Conservation (phyloP, 495 filamentous ascomycete genomes). For the Neurospora sp. region DNA sequence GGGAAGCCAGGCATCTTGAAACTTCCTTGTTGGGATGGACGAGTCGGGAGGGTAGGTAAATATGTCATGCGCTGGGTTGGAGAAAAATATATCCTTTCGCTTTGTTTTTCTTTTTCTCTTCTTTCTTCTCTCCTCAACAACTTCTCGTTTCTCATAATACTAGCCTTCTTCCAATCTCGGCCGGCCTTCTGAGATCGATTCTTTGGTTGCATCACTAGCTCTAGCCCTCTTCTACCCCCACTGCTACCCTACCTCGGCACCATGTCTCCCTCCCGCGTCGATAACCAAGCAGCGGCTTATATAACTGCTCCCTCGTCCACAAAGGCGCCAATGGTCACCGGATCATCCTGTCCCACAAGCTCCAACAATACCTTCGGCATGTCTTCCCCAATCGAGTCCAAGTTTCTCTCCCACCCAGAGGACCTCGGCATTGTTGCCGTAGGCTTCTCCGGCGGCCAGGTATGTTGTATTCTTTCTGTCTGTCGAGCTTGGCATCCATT, state of each 20-base stretch:
- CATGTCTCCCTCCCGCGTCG: constrained; percentile 9
- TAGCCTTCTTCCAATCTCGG: not conserved
- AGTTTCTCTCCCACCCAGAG: constrained; percentile 67
- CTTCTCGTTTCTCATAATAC: not conserved
- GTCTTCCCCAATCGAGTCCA: constrained; percentile 44
- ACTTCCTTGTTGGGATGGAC: not conserved
- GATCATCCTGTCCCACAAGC: constrained; percentile 2
- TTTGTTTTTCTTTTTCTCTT: not conserved
- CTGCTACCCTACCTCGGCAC: not conserved
- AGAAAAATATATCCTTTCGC: not conserved
- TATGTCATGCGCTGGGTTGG: not conserved
- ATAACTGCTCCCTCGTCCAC: not conserved
- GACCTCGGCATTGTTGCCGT: constrained; percentile 90
- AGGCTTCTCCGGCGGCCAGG: constrained; percentile 95
- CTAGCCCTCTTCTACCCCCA: not conserved
- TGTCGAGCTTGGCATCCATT: not conserved
- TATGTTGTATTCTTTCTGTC: constrained; percentile 27
- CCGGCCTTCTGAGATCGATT: not conserved
- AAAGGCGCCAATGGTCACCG: not conserved
- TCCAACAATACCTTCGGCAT: constrained; percentile 31
- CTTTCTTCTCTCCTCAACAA: not conserved
- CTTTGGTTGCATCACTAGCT: not conserved
- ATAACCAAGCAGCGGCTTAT: constrained; percentile 3
- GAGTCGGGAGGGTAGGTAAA: not conserved
- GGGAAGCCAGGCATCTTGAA: not conserved